Evolutionary conservation across 805 yeast species (phyloP).

Genomic region (Hanseniaspora valbyensis): DNA sequence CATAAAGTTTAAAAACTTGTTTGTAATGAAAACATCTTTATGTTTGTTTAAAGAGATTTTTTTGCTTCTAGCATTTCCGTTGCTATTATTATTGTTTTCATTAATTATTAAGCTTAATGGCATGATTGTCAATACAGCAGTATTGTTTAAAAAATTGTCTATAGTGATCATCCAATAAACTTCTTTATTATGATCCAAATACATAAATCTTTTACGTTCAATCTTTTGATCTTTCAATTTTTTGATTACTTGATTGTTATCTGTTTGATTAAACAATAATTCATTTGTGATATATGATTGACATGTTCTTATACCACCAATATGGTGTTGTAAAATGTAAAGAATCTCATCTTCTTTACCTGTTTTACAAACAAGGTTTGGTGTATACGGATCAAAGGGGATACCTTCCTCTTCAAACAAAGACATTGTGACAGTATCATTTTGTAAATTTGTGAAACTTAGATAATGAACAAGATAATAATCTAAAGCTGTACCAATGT

Average conservation of each 20-base stretch:
- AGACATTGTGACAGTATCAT: not conserved
- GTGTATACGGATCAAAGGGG: constrained; percentile 1
- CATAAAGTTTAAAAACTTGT: constrained; percentile 11
- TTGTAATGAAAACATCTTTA: constrained; percentile 3
- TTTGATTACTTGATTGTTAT: not conserved
- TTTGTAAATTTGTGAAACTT: not conserved
- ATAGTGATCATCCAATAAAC: constrained; percentile 8
- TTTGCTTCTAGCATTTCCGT: not conserved
- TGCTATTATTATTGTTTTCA: constrained; percentile 4
- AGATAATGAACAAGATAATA: constrained; percentile 9
- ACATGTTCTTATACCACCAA: constrained; percentile 14
- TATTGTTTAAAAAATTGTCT: constrained; percentile 1
- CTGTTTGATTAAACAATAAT: not conserved
- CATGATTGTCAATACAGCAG: constrained; percentile 6
- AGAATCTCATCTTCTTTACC: not conserved
- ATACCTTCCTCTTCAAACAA: not conserved
- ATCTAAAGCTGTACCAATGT: constrained; percentile 5
- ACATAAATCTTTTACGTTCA: constrained; percentile 7
- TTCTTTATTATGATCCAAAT: constrained; percentile 5
- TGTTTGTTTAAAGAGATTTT: not conserved
- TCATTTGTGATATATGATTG: constrained; percentile 15
- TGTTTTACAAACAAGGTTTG: constrained; percentile 7
- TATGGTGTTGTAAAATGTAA: constrained; percentile 12
- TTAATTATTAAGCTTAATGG: constrained; percentile 10
- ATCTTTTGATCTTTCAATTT: not conserved